These are phyloP conservation scores for Aspergillus sergii DNA, from an alignment of 2,329 filamentous ascomycete species.

Conservation along the genomic window DNA sequence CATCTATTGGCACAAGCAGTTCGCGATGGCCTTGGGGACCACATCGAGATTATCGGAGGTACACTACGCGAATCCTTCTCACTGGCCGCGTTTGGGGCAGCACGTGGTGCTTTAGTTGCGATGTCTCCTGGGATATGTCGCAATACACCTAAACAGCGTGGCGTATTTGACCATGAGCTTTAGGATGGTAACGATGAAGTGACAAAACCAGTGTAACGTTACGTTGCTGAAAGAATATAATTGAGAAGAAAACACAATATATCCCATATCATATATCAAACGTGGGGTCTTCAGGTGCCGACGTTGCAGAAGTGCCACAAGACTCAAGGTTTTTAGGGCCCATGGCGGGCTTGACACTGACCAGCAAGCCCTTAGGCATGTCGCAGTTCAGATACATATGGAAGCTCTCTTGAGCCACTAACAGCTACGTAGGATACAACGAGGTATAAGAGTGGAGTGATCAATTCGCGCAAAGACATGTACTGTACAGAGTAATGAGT, in stretches of 20 bases:
- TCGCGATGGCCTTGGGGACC: not conserved
- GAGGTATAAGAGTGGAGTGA: not conserved
- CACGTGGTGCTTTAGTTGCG: not conserved
- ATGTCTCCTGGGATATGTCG: not conserved
- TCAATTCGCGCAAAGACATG: not conserved
- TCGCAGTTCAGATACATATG: not conserved
- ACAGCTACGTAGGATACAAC: rapidly evolving
- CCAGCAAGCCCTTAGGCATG: not conserved
- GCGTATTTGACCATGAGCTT: not conserved
- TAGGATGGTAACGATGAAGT: not conserved
- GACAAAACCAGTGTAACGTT: no score
- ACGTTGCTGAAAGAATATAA: not conserved
- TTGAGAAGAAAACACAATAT: not conserved
- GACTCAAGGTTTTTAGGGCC: no score
- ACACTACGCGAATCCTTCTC: not conserved
- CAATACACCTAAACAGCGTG: not conserved
- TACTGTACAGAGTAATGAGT: not conserved
- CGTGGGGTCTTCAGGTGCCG: not conserved
- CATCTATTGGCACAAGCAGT: not conserved
- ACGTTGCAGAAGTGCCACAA: not conserved
- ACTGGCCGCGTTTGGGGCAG: not conserved
- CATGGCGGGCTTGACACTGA: not conserved
- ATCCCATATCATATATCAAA: no score
- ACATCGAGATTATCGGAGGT: not conserved
- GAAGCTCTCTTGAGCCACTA: not conserved